A percentile compares a stretch with the other conserved stretches of the same genome.
Conservation (phyloP, 495 filamentous ascomycete species). For the Xylona heveae region DNA sequence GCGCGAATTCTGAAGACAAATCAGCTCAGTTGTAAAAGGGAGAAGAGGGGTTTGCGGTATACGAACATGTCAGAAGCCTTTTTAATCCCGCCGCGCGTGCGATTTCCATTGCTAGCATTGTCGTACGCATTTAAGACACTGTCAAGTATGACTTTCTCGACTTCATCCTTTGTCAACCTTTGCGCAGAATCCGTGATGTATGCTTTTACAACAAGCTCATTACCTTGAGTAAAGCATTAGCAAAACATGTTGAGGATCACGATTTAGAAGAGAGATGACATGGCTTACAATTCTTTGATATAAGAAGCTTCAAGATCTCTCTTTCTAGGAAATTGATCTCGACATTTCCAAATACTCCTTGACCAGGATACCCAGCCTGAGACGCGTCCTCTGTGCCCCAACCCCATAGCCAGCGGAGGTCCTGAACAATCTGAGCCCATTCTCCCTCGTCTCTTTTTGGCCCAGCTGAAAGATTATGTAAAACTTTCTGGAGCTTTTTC, state of each 20-base stretch:
- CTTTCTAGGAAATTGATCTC: constrained; percentile 39
- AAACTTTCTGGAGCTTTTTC: constrained; percentile 35
- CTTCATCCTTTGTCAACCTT: constrained; percentile 26
- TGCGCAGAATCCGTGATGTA: constrained; percentile 32
- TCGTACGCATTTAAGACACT: constrained; percentile 59
- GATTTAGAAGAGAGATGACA: not conserved
- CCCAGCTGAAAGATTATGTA: constrained; percentile 26
- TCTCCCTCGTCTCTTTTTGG: constrained; percentile 37
- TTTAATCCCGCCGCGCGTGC: constrained; percentile 61
- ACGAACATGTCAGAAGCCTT: constrained; percentile 66
- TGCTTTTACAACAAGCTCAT: constrained; percentile 41
- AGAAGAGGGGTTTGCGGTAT: constrained; percentile 4
- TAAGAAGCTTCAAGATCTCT: constrained; percentile 52
- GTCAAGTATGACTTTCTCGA: constrained; percentile 45
- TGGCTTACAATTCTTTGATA: constrained; percentile 42
- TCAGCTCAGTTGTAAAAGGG: not conserved
- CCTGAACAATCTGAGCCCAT: constrained; percentile 42
- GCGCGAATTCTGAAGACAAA: not conserved
- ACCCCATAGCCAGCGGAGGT: constrained; percentile 61
- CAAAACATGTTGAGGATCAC: too few species aligned
- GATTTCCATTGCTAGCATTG: constrained; percentile 77
- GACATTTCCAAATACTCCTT: constrained; percentile 54
- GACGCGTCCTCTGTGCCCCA: constrained; percentile 32
- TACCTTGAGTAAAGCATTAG: constrained; percentile 26
- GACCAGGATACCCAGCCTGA: constrained; percentile 12